These are phyloP conservation scores for Sporopachydermia quercuum DNA, from an alignment of 805 yeast species.

Conservation along the genomic window DNA sequence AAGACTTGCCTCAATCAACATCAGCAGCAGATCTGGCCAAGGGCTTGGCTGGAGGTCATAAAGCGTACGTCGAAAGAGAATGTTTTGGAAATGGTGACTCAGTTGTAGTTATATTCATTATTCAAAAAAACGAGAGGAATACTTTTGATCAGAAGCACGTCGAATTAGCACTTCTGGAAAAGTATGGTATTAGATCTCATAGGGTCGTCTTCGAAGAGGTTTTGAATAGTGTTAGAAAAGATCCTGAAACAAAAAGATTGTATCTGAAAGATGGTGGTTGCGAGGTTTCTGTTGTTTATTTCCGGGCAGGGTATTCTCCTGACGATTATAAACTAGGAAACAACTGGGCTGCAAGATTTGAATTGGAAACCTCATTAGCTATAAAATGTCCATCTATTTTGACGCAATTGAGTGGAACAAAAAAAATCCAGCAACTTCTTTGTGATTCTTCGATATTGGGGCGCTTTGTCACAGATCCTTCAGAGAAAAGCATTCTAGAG, in stretches of 20 bases:
- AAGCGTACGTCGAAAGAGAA: slow-evolving; percentile 27
- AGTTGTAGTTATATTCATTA: slow-evolving; percentile 50
- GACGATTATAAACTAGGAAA: slow-evolving; percentile 49
- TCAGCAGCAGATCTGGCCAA: slow-evolving; percentile 45
- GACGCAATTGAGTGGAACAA: slow-evolving; percentile 86
- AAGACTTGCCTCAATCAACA: slow-evolving; percentile 50
- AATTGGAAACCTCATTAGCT: slow-evolving; percentile 61
- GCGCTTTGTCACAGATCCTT: slow-evolving; percentile 26
- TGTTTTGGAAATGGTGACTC: slow-evolving; percentile 10
- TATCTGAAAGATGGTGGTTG: slow-evolving; percentile 37
- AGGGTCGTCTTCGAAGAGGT: slow-evolving; percentile 58
- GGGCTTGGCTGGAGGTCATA: slow-evolving; percentile 56
- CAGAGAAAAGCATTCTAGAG: slow-evolving; percentile 16
- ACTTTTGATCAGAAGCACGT: slow-evolving; percentile 81
- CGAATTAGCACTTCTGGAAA: slow-evolving; percentile 50
- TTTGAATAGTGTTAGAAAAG: slow-evolving; percentile 25
- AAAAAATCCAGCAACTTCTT: slow-evolving; percentile 82
- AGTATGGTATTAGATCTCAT: slow-evolving; percentile 41
- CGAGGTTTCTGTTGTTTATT: slow-evolving; percentile 82
- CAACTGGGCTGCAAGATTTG: slow-evolving; percentile 67
- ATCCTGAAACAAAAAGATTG: slow-evolving; percentile 28
- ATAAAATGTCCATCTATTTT: slow-evolving; percentile 84
- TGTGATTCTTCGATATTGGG: slow-evolving; percentile 37
- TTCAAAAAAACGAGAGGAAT: slow-evolving; percentile 77
- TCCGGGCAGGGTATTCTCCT: slow-evolving; percentile 82